Evolutionary conservation across 75 land plant genomes (phyloP).

Genomic region (Cunninghamia lanceolata): DNA sequence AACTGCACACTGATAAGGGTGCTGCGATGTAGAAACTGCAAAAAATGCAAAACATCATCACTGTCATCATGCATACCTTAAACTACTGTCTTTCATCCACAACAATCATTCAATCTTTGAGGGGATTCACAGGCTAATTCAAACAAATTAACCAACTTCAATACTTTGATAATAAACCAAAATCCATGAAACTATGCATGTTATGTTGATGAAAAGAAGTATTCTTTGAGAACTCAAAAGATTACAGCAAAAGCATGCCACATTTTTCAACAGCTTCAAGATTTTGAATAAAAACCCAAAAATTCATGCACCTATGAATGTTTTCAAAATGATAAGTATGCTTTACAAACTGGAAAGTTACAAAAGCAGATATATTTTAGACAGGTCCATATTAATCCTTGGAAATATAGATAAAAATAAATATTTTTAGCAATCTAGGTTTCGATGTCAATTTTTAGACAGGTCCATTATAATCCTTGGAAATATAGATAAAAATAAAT

Average conservation of each 20-base stretch:
- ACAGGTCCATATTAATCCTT: neutral
- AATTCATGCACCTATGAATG: neutral
- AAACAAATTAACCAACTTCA: neutral
- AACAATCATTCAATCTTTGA: neutral
- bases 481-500: neutral
- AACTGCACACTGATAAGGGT: constrained; percentile 62
- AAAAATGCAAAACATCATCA: constrained; percentile 4
- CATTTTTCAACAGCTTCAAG: neutral
- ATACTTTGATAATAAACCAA: neutral
- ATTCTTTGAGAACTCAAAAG: neutral
- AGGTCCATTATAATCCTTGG: neutral
- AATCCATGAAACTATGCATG: neutral
- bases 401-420: neutral
- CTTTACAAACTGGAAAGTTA: neutral
- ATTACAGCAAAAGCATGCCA: neutral
- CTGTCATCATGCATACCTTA: neutral
- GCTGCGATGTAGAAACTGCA: constrained; percentile 79
- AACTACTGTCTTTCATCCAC: neutral
- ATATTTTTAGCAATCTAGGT: neutral
- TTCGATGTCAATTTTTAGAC: neutral
- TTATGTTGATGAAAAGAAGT: neutral
- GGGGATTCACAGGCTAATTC: neutral
- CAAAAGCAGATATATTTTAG: neutral
- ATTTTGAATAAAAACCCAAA: neutral
- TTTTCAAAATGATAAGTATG: neutral